Evolutionary conservation across 345 rosid species (phyloP), one percentile per base, ranked within the genome.

Genomic region (Euphorbia pulcherrima): DNA sequence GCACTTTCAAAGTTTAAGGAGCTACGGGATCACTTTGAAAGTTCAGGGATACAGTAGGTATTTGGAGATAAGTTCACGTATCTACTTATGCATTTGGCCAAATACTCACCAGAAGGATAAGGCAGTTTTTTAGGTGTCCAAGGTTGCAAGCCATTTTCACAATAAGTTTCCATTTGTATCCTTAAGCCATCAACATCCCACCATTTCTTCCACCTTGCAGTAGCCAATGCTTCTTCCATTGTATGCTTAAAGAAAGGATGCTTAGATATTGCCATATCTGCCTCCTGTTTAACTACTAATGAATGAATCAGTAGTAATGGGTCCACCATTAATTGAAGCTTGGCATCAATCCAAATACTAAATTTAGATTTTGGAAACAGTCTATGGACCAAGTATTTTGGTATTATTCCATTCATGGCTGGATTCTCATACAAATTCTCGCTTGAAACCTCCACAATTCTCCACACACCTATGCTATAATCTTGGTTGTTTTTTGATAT

Each of bases 121-220:
- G 97, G 97, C 39, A 84, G 84, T 79, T 93, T 93, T 11, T 58
- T 59, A 46, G 80, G 47, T 1, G 83, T 79, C 98, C 98, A 93
- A 14, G 97, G 98, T 72, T 65, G 83, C 79, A 93, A 75, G 16
- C 98, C 98, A 73, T 80, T 78, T 44, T 84, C 86, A 74, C 98
- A 90, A 61, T 90, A 93, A 1, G 88, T 84, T 87, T 93, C 98
- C 90, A 93, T 90, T 68, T 93, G 98, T 33, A 53, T 41, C 74
- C 79, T 79, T 83, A 90, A 63, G 17, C 83, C 83, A 14, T 73
- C 74, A 13, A 86, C 77, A 69, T 90, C 96, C 30, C 72, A 23
- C 98, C 97, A 93, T 67, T 93, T 93, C 86, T 82, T 87, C 98
- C 98, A 90, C 81, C 97, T 81, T 0, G 94, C 96, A 0, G 98